Conservation (phyloP, 2,329 filamentous ascomycete species). For the Apiospora phragmitis region DNA sequence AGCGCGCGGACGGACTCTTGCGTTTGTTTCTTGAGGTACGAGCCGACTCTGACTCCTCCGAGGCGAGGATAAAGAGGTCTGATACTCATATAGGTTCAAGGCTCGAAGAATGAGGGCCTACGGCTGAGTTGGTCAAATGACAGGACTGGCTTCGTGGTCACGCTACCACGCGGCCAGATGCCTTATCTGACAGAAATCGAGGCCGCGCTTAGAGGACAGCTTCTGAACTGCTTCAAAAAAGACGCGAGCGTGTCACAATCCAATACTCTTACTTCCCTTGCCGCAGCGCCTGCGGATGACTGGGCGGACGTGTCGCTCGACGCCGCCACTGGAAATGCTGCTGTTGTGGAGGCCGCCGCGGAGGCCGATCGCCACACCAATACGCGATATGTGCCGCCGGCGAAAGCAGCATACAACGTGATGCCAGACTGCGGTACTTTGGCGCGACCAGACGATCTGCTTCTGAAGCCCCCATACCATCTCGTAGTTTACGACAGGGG, state of each 20-base stretch:
- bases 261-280: neutral
- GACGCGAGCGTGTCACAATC: slow-evolving; percentile 10
- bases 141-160: slow-evolving; percentile 39
- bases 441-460: slow-evolving; percentile 48
- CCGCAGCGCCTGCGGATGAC: slow-evolving; percentile 33
- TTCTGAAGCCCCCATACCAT: slow-evolving; percentile 48
- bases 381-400: neutral
- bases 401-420: slow-evolving; percentile 24
- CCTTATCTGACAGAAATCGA: slow-evolving; percentile 35
- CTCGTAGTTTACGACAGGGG: slow-evolving; percentile 38
- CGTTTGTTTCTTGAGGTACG: slow-evolving; percentile 39
- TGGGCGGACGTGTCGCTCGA: slow-evolving; percentile 46
- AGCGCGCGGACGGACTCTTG: slow-evolving; percentile 33
- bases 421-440: slow-evolving; percentile 43
- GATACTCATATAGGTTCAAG: slow-evolving; percentile 13
- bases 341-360: slow-evolving; percentile 11
- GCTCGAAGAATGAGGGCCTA: slow-evolving; percentile 28
- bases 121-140: slow-evolving; percentile 39
- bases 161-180: slow-evolving; percentile 35
- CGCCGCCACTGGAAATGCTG: slow-evolving; percentile 24
- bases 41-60: neutral
- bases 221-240: slow-evolving; percentile 37
- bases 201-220: slow-evolving; percentile 34
- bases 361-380: neutral
- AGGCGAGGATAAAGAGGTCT: neutral